Evolutionary conservation across 208 protist species (phyloP).

Genomic region (Trypanosoma lewisi): DNA sequence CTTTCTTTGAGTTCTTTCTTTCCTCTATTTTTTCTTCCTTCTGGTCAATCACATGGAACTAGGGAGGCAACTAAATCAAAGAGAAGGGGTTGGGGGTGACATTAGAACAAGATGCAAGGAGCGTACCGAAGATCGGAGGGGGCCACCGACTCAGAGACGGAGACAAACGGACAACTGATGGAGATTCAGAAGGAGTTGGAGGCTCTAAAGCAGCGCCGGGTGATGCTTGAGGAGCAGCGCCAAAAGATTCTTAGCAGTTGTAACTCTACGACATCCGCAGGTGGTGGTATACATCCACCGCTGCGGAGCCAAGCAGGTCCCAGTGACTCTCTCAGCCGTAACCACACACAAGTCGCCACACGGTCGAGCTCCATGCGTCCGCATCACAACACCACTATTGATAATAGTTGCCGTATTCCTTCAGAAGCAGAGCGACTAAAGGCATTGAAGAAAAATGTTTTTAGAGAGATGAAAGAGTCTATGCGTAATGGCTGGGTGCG

Average conservation of each 20-base stretch:
- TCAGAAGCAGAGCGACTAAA: conserved; percentile 36
- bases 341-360: conserved; percentile 7
- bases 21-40: too few relatives aligned
- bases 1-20: background rate
- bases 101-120: conserved; percentile 8
- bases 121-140: conserved; percentile 1
- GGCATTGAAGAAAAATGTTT: conserved; percentile 30
- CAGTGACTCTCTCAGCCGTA: background rate
- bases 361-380: conserved; percentile 1
- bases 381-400: conserved; percentile 21
- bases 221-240: conserved; percentile 52
- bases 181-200: conserved; percentile 58
- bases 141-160: background rate
- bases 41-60: too few relatives aligned
- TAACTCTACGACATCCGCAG: background rate
- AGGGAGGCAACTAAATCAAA: too few relatives aligned
- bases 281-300: background rate
- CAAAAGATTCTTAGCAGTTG: conserved; percentile 33
- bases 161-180: conserved; percentile 26
- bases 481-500: conserved; percentile 38
- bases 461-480: conserved; percentile 53
- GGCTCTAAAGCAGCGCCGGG: conserved; percentile 43
- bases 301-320: background rate
- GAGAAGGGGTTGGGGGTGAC: background rate
- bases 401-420: conserved; percentile 21